Evolutionary conservation across 108 stramenopile species (phyloP), one percentile per base, ranked within the genome.

Genomic region (Skeletonema tropicum): DNA sequence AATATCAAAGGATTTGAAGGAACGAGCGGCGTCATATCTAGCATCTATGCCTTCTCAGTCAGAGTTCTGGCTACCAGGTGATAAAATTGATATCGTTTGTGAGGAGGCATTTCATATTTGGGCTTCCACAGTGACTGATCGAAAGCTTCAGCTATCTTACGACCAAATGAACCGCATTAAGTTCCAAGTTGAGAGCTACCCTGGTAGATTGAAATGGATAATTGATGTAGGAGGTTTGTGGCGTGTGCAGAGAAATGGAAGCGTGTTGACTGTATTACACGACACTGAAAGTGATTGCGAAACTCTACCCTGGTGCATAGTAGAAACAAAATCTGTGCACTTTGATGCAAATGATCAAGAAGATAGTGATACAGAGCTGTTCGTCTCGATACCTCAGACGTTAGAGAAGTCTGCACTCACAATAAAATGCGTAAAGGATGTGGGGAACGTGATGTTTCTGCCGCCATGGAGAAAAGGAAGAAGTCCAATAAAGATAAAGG

Each of bases 381-480:
- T 55, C 23, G 5, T 55, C 7, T 25, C 23, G 52, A 5, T 55
- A 9, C 21, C 52, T 8, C 23, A 9, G 7, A 10, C 0, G 52
- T 25, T 55, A 23, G 68, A 65, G n/a, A 57, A 31, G 26, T 70
- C 60, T 5, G 57, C 39, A 10, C 6, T 74, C 4, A 25, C 49
- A 60, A 60, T 84, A 14, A 66, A 71, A 61, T 26, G 30, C 25
- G 75, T 80, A 5, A 76, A 67, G 49, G 79, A 76, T 23, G 65
- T 57, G 1, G 60, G 52, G 12, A 75, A 71, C 25, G 14, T 87
- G 3, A 58, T 33, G 30, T 94, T 97, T 55, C 69, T 48, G 32
- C 95, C 97, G 35, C 84, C 87, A 9, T 97, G 97, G 97, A 89
- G 91, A 57, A 71, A 79, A 70, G 79, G 71, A 14, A 74, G 86